Conservation (phyloP, 2,329 filamentous ascomycete species). For the Grosmannia penicillata region DNA sequence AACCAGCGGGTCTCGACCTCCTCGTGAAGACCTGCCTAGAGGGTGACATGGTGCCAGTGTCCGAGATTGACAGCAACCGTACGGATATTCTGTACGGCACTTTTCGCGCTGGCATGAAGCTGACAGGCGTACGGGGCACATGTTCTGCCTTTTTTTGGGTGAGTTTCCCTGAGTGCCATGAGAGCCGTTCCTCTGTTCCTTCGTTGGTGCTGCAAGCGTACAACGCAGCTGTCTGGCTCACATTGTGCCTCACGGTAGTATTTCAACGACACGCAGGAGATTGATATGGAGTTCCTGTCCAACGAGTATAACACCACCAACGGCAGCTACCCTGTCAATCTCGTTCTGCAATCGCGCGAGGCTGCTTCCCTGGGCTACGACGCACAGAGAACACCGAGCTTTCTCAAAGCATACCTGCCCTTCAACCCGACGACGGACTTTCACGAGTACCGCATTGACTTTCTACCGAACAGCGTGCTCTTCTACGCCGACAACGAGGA, state of each 20-base stretch:
- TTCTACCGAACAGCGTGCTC: slow-evolving; percentile 42
- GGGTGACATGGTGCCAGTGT: slow-evolving; percentile 40
- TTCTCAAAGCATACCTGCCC: slow-evolving; percentile 39
- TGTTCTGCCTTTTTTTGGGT: slow-evolving; percentile 75
- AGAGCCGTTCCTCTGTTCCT: too few species aligned
- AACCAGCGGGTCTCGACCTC: slow-evolving; percentile 39
- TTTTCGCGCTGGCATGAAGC: slow-evolving; percentile 52
- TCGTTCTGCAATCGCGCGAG: slow-evolving; percentile 57
- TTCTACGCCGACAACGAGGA: slow-evolving; percentile 54
- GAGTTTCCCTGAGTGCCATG: neutral
- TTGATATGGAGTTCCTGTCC: slow-evolving; percentile 69
- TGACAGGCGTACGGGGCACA: slow-evolving; percentile 47
- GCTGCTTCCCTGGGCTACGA: slow-evolving; percentile 46
- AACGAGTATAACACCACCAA: slow-evolving; percentile 39
- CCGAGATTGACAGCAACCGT: slow-evolving; percentile 48
- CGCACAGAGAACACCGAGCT: slow-evolving; percentile 43
- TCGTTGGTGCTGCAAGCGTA: too few species aligned
- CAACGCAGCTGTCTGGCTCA: too few species aligned
- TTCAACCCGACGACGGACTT: slow-evolving; percentile 52
- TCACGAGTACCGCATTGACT: slow-evolving; percentile 73
- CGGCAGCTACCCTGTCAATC: slow-evolving; percentile 46
- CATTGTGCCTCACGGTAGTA: slow-evolving; percentile 32
- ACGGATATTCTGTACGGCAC: slow-evolving; percentile 55
- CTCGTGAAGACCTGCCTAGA: slow-evolving; percentile 30
- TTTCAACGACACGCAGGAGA: slow-evolving; percentile 64